A percentile compares a stretch with the other conserved stretches of the same genome.
These are phyloP conservation scores for Diaporthe longicolla DNA, from an alignment of 2,329 filamentous ascomycete genomes.

Conservation along the genomic window DNA sequence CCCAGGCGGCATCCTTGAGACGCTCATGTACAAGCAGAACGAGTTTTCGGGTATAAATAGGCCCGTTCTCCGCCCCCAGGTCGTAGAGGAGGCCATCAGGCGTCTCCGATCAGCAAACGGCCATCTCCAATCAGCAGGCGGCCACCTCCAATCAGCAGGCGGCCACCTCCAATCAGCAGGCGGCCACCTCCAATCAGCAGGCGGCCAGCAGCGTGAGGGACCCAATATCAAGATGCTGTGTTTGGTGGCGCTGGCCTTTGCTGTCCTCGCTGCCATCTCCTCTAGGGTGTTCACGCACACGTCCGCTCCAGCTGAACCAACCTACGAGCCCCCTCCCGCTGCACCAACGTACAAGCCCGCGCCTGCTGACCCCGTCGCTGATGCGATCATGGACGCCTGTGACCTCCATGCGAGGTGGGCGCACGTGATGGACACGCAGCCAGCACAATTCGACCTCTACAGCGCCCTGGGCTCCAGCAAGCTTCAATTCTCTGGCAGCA, in stretches of 20 bases:
- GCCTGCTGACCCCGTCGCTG: not conserved
- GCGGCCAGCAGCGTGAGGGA: too few relatives aligned
- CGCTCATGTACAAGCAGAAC: too few relatives aligned
- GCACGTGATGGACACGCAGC: not conserved
- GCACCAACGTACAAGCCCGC: not conserved
- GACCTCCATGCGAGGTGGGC: not conserved
- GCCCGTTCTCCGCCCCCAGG: too few relatives aligned
- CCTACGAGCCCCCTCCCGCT: too few relatives aligned
- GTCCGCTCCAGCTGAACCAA: too few relatives aligned
- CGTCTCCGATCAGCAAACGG: not conserved
- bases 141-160: too few relatives aligned
- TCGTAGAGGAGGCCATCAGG: constrained; percentile 9
- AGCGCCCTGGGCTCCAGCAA: not conserved
- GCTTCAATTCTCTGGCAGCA: not conserved
- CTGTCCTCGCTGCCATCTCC: not conserved
- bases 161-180: too few relatives aligned
- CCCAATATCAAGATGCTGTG: too few relatives aligned
- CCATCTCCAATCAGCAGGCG: too few relatives aligned
- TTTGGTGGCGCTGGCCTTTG: not conserved
- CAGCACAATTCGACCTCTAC: not conserved
- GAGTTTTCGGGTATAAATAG: too few relatives aligned
- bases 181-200: not conserved
- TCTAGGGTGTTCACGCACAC: not conserved
- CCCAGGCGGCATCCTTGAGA: too few relatives aligned
- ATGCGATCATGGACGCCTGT: not conserved